Evolutionary conservation across 139 green algal genomes (phyloP), one percentile per base, ranked within the genome.

Genomic region (Chlorella sp.): DNA sequence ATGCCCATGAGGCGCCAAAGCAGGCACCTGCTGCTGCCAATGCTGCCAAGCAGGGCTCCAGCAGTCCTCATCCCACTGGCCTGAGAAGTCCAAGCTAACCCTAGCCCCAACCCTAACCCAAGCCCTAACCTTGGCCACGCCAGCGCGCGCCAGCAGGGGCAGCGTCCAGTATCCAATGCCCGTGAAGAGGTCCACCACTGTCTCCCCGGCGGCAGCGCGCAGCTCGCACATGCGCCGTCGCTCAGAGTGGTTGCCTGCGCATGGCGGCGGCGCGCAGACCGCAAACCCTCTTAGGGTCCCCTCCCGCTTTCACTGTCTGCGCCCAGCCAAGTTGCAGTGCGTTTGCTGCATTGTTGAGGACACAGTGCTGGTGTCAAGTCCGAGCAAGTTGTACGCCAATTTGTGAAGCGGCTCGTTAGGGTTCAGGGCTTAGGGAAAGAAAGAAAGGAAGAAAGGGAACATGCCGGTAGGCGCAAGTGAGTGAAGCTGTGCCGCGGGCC

Each of bases 161-260:
- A 95, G 70, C 14, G 88, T 92, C 82, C 86, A 95, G 81, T 95
- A 95, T 2, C 90, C 90, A 62, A 95, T 93, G 35, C 90, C 90
- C 17, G 84, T 74, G 74, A 86, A 95, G 26, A 93, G 74, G 77
- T 95, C 90, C 3, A 95, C 84, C 4, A 95, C 74, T 4, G 60
- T 76, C 78, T 93, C 84, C 0, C 80, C 80, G 0, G 50, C 27
- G 0, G 50, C 27, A 27, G 71, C 82, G 6, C 69, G 62, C 72
- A 88, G n/a, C 29, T 26, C 33, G 29, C 73, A 82, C 81, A 95
- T 89, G 27, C 90, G 82, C 20, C 72, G 67, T 69, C 89, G 86
- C 82, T 95, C 90, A 10, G 84, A 90, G 20, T 82, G 85, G 61
- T 95, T 95, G 62, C 89, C 80, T 74, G 70, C 74, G 77, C 29